Evolutionary conservation across 371 early-diverging fungal genomes (phyloP).

Genomic region (Apophysomyces ossiformis): DNA sequence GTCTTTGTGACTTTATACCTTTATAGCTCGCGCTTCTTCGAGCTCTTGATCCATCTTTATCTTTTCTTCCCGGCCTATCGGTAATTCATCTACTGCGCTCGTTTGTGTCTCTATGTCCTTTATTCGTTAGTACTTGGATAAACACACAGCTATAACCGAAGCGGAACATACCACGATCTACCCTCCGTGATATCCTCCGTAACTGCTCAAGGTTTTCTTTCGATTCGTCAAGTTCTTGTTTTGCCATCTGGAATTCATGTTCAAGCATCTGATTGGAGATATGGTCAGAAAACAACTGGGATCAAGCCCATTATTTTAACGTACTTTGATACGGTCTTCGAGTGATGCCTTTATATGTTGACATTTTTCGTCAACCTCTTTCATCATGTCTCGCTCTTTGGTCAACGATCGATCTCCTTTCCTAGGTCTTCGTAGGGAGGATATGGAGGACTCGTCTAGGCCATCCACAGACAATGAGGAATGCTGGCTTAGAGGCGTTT

Average conservation of each 20-base stretch:
- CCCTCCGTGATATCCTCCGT: not conserved
- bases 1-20: not conserved
- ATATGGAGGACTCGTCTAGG: not conserved
- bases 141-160: not conserved
- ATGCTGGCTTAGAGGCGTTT: not conserved
- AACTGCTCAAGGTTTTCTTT: not conserved
- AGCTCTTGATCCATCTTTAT: not conserved
- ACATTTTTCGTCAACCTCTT: not conserved
- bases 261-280: not conserved
- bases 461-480: not conserved
- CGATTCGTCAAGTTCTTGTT: not conserved
- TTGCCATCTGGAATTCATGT: not conserved
- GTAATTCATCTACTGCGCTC: not conserved
- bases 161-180: not conserved
- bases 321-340: slow-evolving; percentile 2
- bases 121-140: not conserved
- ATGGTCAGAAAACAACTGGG: not conserved
- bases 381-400: not conserved
- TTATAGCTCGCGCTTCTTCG: too few relatives aligned
- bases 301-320: not conserved
- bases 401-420: not conserved
- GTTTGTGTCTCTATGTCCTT: not conserved
- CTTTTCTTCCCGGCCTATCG: not conserved
- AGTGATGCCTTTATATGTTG: not conserved
- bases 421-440: not conserved